A percentile compares a stretch with the other conserved stretches of the same genome.
These are phyloP conservation scores for Aspergillus campestris DNA, from an alignment of 495 filamentous ascomycete genomes.

Conservation along the genomic window DNA sequence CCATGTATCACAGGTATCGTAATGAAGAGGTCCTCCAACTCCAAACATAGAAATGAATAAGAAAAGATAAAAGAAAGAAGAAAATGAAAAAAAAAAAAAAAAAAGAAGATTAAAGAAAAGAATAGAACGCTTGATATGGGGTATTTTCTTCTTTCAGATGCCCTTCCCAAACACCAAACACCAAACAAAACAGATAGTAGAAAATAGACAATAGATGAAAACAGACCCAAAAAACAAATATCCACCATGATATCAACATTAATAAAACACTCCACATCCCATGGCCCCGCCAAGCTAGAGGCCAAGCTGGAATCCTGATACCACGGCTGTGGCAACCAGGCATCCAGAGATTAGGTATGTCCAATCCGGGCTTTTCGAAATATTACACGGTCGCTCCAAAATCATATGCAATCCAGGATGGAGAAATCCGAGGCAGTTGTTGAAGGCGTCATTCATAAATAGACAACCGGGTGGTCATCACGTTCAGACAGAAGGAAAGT, in stretches of 20 bases:
- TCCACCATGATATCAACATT: constrained; percentile 9
- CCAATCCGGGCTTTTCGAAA: neutral
- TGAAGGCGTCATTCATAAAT: constrained; percentile 17
- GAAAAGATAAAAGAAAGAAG: constrained; percentile 4
- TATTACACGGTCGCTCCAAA: no score
- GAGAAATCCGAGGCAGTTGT: neutral
- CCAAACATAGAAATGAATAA: constrained; percentile 1
- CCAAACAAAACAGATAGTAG: constrained; percentile 4
- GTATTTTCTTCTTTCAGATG: constrained; percentile 16
- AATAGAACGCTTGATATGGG: constrained; percentile 9
- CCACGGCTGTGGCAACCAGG: neutral
- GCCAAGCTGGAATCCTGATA: neutral
- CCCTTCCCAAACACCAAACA: constrained; percentile 9
- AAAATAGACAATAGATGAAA: constrained; percentile 3
- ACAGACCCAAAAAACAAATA: constrained; percentile 1
- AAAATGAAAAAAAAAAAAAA: constrained; percentile 1
- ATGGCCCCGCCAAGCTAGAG: constrained; percentile 1
- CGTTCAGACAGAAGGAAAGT: neutral
- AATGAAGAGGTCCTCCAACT: constrained; percentile 1
- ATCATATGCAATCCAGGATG: no score
- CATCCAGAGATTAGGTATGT: constrained; percentile 1
- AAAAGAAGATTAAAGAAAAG: neutral
- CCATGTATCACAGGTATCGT: constrained; percentile 12
- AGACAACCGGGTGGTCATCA: no score
- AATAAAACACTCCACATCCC: neutral